phyloP scores from a whole-genome alignment of 768 basidiomycete species.

The Lentinula boryana region DNA sequence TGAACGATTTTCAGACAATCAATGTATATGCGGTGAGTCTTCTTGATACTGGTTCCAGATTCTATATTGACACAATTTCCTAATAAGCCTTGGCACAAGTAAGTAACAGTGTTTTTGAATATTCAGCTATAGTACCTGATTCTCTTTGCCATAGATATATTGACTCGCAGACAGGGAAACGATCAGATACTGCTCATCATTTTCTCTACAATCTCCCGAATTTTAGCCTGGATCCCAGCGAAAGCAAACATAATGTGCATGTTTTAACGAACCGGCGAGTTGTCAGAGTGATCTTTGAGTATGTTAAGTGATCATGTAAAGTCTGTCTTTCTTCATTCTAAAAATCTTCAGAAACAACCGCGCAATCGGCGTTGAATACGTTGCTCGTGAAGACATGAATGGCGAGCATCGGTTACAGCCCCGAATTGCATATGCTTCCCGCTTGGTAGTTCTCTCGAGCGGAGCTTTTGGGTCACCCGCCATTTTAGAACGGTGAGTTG shows the following conservation, averaged over 20 bases:
- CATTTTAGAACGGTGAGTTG: slow-evolving; percentile 23
- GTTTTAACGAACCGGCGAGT: slow-evolving; percentile 18
- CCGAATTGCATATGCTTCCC: slow-evolving; percentile 17
- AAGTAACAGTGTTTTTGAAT: background rate
- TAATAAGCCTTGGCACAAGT: background rate
- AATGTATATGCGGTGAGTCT: slow-evolving; percentile 25
- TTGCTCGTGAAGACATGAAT: slow-evolving; percentile 8
- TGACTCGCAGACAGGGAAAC: slow-evolving; percentile 25
- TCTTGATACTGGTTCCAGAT: background rate
- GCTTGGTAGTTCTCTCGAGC: slow-evolving; percentile 22
- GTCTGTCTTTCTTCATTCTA: too few species aligned
- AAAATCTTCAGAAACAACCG: slow-evolving; percentile 8
- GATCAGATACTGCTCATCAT: slow-evolving; percentile 31
- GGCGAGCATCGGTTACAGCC: background rate
- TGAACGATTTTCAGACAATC: slow-evolving; percentile 23
- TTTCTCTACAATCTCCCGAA: slow-evolving; percentile 21
- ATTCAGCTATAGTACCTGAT: background rate
- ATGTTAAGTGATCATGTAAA: background rate
- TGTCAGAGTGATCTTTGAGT: slow-evolving; percentile 24
- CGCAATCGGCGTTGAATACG: slow-evolving; percentile 24
- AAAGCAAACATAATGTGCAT: background rate
- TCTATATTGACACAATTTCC: background rate
- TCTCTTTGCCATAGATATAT: slow-evolving; percentile 31
- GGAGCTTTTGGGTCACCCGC: slow-evolving; percentile 27
- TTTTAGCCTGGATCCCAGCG: background rate